A percentile compares a stretch with the other conserved stretches of the same genome.
Conservation (phyloP, 768 basidiomycete genomes). For the Pulveroboletus sp. region DNA sequence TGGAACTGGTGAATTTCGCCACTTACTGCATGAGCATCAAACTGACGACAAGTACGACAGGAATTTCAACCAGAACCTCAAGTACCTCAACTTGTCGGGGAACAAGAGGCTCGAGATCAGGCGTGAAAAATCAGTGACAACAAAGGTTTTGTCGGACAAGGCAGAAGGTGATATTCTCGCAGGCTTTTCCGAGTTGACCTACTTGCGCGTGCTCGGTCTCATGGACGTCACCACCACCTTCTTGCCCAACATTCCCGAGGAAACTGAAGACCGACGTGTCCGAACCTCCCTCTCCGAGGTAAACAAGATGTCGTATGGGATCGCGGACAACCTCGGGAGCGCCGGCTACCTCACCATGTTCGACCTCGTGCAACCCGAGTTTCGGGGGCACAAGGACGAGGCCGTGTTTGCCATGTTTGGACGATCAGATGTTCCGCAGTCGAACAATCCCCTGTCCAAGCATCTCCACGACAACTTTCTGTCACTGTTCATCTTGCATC, state of each 20-base stretch:
- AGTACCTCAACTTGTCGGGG: constrained; percentile 94
- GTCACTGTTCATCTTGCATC: constrained; percentile 52
- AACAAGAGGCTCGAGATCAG: constrained; percentile 97
- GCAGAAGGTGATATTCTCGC: constrained; percentile 46
- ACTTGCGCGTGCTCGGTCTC: constrained; percentile 87
- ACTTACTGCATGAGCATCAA: not conserved
- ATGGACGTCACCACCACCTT: constrained; percentile 87
- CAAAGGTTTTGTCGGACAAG: constrained; percentile 24
- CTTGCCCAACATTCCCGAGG: constrained; percentile 68
- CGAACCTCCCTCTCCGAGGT: constrained; percentile 88
- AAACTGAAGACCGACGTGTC: constrained; percentile 84
- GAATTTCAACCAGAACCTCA: constrained; percentile 94
- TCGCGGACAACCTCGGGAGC: constrained; percentile 85
- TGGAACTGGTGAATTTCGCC: constrained; percentile 83
- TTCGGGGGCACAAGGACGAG: constrained; percentile 70
- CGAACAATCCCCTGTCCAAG: constrained; percentile 70
- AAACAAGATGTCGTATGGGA: constrained; percentile 92
- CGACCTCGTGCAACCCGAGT: constrained; percentile 87
- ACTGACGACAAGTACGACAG: constrained; percentile 37
- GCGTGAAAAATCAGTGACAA: constrained; percentile 46
- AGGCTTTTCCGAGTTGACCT: constrained; percentile 82
- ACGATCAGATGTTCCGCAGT: constrained; percentile 52
- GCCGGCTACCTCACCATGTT: constrained; percentile 82
- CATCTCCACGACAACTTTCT: constrained; percentile 82
- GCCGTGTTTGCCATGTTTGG: constrained; percentile 98